These are phyloP conservation scores for Fraxinus xanthoxyloides DNA, from an alignment of 305 asterid genomes.

Conservation along the genomic window DNA sequence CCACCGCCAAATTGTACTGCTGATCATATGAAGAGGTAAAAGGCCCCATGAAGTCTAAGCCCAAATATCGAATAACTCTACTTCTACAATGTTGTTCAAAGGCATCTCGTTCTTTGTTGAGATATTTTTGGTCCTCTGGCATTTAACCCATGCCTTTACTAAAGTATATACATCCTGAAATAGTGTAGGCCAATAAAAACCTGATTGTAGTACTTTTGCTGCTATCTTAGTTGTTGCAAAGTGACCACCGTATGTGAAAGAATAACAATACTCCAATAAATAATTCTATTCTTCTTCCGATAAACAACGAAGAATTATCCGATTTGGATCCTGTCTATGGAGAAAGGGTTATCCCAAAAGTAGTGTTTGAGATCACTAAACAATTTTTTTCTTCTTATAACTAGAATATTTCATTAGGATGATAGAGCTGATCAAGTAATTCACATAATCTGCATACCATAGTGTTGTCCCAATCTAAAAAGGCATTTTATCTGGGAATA, in stretches of 20 bases:
- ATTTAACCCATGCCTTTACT: too few relatives aligned
- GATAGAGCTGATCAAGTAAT: not conserved
- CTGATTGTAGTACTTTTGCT: not conserved
- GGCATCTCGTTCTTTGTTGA: not conserved
- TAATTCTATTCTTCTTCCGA: not conserved
- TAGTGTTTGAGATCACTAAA: not conserved
- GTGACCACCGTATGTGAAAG: not conserved
- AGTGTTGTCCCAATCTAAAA: too few relatives aligned
- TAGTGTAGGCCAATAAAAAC: not conserved
- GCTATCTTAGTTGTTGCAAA: not conserved
- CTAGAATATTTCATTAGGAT: not conserved
- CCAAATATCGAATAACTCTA: not conserved
- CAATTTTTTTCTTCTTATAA: not conserved
- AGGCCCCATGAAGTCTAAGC: not conserved
- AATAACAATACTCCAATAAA: not conserved
- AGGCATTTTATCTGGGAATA: not conserved
- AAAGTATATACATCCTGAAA: not conserved
- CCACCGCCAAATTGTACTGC: not conserved
- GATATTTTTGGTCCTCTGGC: not conserved
- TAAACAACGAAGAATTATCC: not conserved
- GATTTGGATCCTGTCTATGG: not conserved
- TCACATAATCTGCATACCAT: too few relatives aligned
- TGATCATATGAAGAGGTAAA: not conserved
- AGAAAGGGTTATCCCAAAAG: not conserved
- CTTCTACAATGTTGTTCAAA: not conserved